Base-by-base conservation (phyloP, 768 basidiomycete species). In the Dentipellis sp. region DNA sequence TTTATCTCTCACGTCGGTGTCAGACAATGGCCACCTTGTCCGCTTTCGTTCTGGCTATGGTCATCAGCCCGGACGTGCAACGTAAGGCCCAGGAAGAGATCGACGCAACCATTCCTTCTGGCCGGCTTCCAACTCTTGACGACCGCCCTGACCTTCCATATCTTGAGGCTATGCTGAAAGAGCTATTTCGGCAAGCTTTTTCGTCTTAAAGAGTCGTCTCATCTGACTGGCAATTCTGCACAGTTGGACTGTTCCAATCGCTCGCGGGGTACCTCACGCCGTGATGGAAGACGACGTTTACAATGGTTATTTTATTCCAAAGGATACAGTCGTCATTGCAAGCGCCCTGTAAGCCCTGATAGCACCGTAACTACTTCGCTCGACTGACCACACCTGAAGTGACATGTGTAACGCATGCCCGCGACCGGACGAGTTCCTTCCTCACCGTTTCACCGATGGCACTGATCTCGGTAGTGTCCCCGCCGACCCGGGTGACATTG, bases 101-200 rank as follows among this genome's bases (percentile, higher is more conserved):
- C 16, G 88, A 90, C 63, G 53, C 62, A 1, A 78, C 85, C 16
- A 71, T 83, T 36, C 82, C 82, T 11, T 56, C 64, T 23, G 75
- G 76, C 45, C 59, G 86, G 8, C 71, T 88, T 23, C 88, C 88
- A 0, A 74, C 69, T 0, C 78, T 84, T 58, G 72, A 69, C 40
- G 87, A 88, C 64, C 73, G 84, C 3, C 56, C 67, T 3, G 69
- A 67, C 1, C 65, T 90, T 54, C 83, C 84, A 6, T 89, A 79
- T 65, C 71, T 81, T 56, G 75, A 85, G 10, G 78, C 78, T 1
- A 58, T 87, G 36, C 68, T 84, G 61, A 76, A 71, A 19, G 85
- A 86, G 67, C 66, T 70, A 6, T 68, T 77, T 57, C 73, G 84
- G 17, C 84, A 80, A 79, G 74, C 80, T 23, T 80, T 83, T 22